A percentile compares a stretch with the other conserved stretches of the same genome.
Conservation (phyloP, 805 yeast species). For the Kodamaea kaohsiungensis region DNA sequence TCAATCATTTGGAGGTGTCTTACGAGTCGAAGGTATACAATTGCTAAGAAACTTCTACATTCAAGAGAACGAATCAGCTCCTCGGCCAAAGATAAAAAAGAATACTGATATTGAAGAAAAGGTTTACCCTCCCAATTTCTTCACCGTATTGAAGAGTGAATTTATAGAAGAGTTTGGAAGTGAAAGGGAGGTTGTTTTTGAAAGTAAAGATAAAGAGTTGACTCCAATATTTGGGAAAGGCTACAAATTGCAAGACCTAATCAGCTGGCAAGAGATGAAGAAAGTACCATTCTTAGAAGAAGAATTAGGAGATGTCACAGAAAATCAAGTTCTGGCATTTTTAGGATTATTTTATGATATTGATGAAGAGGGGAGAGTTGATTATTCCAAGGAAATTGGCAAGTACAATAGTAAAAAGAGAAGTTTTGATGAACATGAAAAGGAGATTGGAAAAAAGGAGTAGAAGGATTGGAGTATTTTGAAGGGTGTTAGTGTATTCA, state of each 20-base stretch:
- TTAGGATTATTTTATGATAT: conserved; percentile 28
- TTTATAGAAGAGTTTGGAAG: conserved; percentile 54
- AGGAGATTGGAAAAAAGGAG: no score
- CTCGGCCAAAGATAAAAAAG: conserved; percentile 73
- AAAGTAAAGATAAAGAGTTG: conserved; percentile 21
- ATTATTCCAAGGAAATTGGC: conserved; percentile 20
- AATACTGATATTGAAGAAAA: conserved; percentile 59
- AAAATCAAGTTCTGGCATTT: conserved; percentile 23
- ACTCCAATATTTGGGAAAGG: conserved; percentile 25
- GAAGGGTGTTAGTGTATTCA: no score
- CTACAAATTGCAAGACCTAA: conserved; percentile 18
- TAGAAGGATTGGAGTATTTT: no score
- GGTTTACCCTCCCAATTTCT: conserved; percentile 57
- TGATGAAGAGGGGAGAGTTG: conserved; percentile 22
- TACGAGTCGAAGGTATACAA: conserved; percentile 79
- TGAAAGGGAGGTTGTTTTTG: conserved; percentile 21
- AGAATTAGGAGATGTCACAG: conserved; percentile 16
- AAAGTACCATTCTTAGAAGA: conserved; percentile 14
- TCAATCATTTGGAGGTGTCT: conserved; percentile 71
- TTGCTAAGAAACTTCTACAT: conserved; percentile 81
- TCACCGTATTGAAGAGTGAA: conserved; percentile 51
- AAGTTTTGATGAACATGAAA: background rate
- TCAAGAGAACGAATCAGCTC: conserved; percentile 83
- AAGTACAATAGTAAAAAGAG: conserved; percentile 19
- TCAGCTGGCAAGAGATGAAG: conserved; percentile 5